These are phyloP conservation scores for Aspergillus avenaceus DNA, from an alignment of 495 filamentous ascomycete genomes.

Conservation along the genomic window DNA sequence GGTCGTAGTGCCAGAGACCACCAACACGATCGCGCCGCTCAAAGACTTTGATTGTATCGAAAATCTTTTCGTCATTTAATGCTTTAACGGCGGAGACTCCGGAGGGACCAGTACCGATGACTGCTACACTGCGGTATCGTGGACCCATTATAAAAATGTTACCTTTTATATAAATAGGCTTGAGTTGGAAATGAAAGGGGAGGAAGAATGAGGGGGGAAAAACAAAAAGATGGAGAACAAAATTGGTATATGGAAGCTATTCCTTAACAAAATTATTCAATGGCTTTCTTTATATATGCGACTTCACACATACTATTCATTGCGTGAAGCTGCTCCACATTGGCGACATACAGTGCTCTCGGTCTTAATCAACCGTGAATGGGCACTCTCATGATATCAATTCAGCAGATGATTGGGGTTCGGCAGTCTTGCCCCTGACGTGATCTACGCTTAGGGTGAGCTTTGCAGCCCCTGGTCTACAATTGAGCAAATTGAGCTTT, in stretches of 20 bases:
- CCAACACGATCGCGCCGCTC: constrained; percentile 47
- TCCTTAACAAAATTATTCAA: too few species aligned
- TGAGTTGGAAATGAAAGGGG: too few species aligned
- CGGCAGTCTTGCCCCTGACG: neutral
- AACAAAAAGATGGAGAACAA: neutral
- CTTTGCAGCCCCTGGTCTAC: neutral
- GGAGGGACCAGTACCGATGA: constrained; percentile 51
- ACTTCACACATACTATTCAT: too few species aligned
- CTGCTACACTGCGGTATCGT: constrained; percentile 33
- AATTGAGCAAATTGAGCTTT: neutral
- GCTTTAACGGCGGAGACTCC: constrained; percentile 51
- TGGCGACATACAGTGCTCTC: constrained; percentile 15
- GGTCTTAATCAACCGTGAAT: neutral
- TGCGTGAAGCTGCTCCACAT: constrained; percentile 8
- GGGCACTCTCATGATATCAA: neutral
- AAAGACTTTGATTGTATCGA: constrained; percentile 49
- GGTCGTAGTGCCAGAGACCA: constrained; percentile 43
- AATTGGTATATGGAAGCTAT: neutral
- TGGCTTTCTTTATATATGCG: too few species aligned
- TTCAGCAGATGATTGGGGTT: neutral
- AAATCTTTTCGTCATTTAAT: constrained; percentile 44
- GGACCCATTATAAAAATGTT: constrained; percentile 16
- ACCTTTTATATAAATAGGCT: too few species aligned
- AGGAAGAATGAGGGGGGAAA: neutral
- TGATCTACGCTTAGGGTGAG: constrained; percentile 5